Base-by-base conservation (phyloP, 805 yeast genomes). In the Ogataea henricii region DNA sequence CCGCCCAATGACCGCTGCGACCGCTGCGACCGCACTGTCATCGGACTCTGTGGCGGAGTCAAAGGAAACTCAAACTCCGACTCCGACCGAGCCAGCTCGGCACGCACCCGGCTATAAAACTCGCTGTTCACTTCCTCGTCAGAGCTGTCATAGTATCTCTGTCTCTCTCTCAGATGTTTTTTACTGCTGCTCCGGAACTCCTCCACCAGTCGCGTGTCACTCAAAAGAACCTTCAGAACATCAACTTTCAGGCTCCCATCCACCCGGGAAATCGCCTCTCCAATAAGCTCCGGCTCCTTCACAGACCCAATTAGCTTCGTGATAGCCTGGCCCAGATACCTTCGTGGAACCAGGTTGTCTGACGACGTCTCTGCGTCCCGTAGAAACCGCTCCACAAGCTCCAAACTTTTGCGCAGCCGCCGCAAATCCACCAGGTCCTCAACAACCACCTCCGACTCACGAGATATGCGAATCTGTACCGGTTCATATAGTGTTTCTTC, bases 161-260 rank as follows among this genome's bases (percentile, higher is more conserved):
- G 20, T 42, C 12, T 22, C 21, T 20, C 34, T 12, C 40, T 29
- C 27, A n/a, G n/a, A n/a, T n/a, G n/a, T n/a, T n/a, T n/a, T n/a
- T n/a, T n/a, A n/a, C 26, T 20, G 10, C 33, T 33, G 6, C n/a
- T 33, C 39, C 40, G 49, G 44, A 58, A 51, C 18, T 43, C 48
- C 10, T 41, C 35, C 6, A 57, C 49, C 13, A 58, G 35, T 1
- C 22, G 27, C 8, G 54, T 49, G 45, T 63, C 64, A 5, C 43
- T 47, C 36, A 63, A 48, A 26, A 55, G 58, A 16, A 42, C 18
- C 18, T 48, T 36, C 45, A 63, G 20, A 1, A 60, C 48, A 4
- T 48, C 39, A 23, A 56, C 47, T 26, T 61, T 62, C 16, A 51
- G 40, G 3, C 40, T 40, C 10, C 47, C 53, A 13, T 52, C 50